Conservation (phyloP, 805 yeast genomes). For the Blastobotrys chiropterorum region DNA sequence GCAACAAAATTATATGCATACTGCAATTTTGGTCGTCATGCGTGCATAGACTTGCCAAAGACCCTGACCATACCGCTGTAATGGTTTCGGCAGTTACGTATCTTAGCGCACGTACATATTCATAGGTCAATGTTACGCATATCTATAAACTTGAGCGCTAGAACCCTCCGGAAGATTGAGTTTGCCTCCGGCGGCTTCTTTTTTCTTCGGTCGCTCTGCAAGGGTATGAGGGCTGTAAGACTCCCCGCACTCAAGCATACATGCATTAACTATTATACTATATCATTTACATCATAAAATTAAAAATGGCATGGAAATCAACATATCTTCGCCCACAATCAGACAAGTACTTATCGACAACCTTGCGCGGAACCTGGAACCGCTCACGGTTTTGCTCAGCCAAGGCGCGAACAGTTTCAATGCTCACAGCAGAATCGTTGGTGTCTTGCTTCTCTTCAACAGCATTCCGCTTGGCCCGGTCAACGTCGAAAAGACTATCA, state of each 20-base stretch:
- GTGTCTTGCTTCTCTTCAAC: slow-evolving; percentile 29
- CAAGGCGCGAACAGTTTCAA: slow-evolving; percentile 61
- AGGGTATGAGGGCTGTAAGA: background rate
- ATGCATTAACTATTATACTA: no score
- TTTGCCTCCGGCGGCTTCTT: no score
- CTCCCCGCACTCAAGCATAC: no score
- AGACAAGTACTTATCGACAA: slow-evolving; percentile 64
- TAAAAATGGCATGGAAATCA: slow-evolving; percentile 73
- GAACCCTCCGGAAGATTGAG: no score
- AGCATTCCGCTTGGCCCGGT: slow-evolving; percentile 53
- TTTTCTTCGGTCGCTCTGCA: background rate
- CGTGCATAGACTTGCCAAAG: no score
- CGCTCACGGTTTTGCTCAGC: slow-evolving; percentile 71
- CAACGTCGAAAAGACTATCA: slow-evolving; percentile 72
- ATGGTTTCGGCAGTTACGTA: no score
- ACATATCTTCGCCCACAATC: slow-evolving; percentile 89
- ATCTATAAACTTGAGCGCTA: no score
- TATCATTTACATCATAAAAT: slow-evolving; percentile 9
- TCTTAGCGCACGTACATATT: no score
- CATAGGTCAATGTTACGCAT: no score
- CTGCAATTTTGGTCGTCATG: no score
- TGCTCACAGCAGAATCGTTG: slow-evolving; percentile 19
- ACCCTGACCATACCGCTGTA: no score
- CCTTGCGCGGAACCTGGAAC: slow-evolving; percentile 47
- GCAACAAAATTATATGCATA: no score